Evolutionary conservation across 83 land plant species (phyloP).

Genomic region (Isoetes engelmannii): DNA sequence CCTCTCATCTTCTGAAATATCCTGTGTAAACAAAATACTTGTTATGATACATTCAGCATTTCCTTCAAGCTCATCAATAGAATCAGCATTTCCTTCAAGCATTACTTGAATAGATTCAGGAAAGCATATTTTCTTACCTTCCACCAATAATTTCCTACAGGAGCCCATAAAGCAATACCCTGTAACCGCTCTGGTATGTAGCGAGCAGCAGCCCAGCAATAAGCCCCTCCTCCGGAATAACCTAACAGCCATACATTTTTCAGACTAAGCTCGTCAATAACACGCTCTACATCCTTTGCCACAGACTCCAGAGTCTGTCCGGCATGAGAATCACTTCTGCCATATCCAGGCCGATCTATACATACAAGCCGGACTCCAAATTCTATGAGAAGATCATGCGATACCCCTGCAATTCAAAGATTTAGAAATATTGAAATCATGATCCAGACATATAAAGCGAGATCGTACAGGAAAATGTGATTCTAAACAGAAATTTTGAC

Average conservation of each 20-base stretch:
- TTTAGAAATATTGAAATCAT: no score
- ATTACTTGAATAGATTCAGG: background rate
- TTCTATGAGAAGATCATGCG: constrained; percentile 23
- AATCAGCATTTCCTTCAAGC: background rate
- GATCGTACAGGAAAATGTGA: no score
- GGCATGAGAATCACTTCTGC: constrained; percentile 20
- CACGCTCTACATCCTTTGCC: constrained; percentile 19
- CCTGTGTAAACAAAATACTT: background rate
- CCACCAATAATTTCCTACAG: constrained; percentile 27
- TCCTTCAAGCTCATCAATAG: background rate
- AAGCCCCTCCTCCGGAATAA: constrained; percentile 26
- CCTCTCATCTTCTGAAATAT: constrained; percentile 9
- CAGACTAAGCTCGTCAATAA: constrained; percentile 22
- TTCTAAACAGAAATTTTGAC: no score
- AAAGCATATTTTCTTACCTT: constrained; percentile 11
- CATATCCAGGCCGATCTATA: constrained; percentile 32
- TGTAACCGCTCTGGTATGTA: constrained; percentile 32
- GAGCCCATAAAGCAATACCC: constrained; percentile 35
- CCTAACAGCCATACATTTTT: constrained; percentile 29
- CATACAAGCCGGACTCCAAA: constrained; percentile 26
- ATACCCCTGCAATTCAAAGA: constrained; percentile 21
- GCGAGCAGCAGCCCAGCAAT: constrained; percentile 35
- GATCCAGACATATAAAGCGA: no score
- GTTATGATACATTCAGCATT: background rate
- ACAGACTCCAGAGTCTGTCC: constrained; percentile 19